Percentiles rank a stretch among this genome's conserved stretches.
Evolutionary conservation across 1,139 yeast genomes (phyloP).

Genomic region (Spathaspora sp.): DNA sequence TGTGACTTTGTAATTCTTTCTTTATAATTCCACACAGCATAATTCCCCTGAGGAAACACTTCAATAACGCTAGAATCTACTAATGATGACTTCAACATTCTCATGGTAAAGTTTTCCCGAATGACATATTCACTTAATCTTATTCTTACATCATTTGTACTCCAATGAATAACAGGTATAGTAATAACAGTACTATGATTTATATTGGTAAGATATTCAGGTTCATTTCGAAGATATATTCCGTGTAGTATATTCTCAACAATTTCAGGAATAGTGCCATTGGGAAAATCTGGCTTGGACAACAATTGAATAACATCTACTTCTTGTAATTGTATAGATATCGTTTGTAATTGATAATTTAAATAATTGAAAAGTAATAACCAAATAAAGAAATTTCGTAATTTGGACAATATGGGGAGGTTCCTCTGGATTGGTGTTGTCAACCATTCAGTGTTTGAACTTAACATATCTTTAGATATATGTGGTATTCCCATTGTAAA

Average conservation of each 20-base stretch:
- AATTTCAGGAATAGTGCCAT: conserved; percentile 3
- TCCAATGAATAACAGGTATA: conserved; percentile 17
- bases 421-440: conserved; percentile 1
- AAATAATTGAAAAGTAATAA: conserved; percentile 11
- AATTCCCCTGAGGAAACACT: not conserved
- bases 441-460: conserved; percentile 5
- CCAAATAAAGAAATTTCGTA: conserved; percentile 7
- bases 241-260: conserved; percentile 17
- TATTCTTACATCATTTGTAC: conserved; percentile 12
- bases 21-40: not conserved
- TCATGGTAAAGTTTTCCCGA: conserved; percentile 4
- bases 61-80: conserved; percentile 1
- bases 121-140: conserved; percentile 11
- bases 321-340: conserved; percentile 8
- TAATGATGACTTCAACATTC: conserved; percentile 12
- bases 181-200: conserved; percentile 19
- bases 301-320: conserved; percentile 19
- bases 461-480: conserved; percentile 1
- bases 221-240: conserved; percentile 23
- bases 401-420: not conserved
- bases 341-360: conserved; percentile 9
- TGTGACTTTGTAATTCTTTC: not conserved
- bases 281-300: conserved; percentile 5
- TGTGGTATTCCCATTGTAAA: not conserved
- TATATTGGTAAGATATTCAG: conserved; percentile 17